Base-by-base conservation (phyloP, 2,329 filamentous ascomycete genomes). In the Aspergillus bombycis region DNA sequence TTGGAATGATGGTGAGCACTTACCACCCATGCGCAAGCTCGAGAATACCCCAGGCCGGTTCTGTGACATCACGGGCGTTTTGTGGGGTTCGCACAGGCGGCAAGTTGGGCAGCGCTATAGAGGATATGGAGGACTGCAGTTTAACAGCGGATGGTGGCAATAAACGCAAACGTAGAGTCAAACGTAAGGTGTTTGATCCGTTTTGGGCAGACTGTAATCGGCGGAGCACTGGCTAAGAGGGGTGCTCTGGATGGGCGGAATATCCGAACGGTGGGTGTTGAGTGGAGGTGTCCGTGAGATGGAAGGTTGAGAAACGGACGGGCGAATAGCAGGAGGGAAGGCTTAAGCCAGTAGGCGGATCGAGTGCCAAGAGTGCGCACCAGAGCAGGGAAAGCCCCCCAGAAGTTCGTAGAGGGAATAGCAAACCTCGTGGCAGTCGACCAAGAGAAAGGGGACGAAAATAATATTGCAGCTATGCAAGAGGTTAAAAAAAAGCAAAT, bases 21-120 rank as follows among this genome's bases (percentile, higher is more conserved):
- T 86, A 97, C 94, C 95, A 88, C 94, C 95, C 93, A 98, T 97
- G 84, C 94, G 92, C 85, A 98, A 82, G 79, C 86, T 89, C 68
- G 86, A 86, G 83, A 98, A 97, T 77, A 93, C 90, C 86, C 92
- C 91, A 80, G 94, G 91, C 85, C 94, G 88, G 84, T 90, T 95
- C 82, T 93, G 90, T 85, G 92, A 93, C 93, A 97, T 96, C 79
- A 79, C 79, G 74, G 70, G 69, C 65, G 68, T 67, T 69, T 68
- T 71, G 67, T 66, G 70, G 62, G 60, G 66, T 65, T 58, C 62
- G 63, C 60, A 67, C 56, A 52, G 61, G 61, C 56, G 65, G 60
- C 59, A 62, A 58, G 64, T 64, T 60, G 65, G 63, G 64, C 62
- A 68, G 67, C 70, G 69, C 70, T 81, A 79, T 80, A 74, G 77